phyloP scores from a whole-genome alignment of 371 early-diverging fungal genomes.

The Gilbertella persicaria region DNA sequence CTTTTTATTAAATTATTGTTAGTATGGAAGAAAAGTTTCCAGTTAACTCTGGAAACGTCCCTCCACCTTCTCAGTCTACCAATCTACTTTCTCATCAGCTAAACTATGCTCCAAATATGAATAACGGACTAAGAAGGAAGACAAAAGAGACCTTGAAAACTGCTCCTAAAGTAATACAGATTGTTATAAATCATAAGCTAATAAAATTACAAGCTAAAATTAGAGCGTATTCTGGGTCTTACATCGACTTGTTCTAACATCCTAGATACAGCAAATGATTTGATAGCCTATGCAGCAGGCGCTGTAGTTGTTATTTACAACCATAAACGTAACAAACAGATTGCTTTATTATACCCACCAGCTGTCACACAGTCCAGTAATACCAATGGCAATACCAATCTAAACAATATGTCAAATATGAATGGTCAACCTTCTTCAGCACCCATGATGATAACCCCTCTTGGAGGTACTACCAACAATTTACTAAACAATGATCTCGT shows the following conservation, averaged over 20 bases:
- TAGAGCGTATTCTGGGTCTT: slow-evolving; percentile 67
- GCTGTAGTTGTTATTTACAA: slow-evolving; percentile 75
- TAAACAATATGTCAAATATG: slow-evolving; percentile 10
- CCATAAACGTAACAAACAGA: slow-evolving; percentile 68
- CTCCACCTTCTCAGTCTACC: slow-evolving; percentile 37
- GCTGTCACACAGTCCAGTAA: slow-evolving; percentile 3
- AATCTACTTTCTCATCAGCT: slow-evolving; percentile 33
- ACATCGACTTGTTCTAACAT: slow-evolving; percentile 60
- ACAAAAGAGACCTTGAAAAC: slow-evolving; percentile 6
- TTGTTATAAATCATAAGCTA: not conserved
- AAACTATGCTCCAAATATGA: slow-evolving; percentile 9
- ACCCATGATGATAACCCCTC: slow-evolving; percentile 8
- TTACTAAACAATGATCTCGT: slow-evolving; percentile 10
- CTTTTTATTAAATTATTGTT: slow-evolving; percentile 5
- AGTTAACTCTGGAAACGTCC: slow-evolving; percentile 51
- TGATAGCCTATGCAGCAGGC: slow-evolving; percentile 79
- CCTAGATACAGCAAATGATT: slow-evolving; percentile 61
- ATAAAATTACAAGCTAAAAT: slow-evolving; percentile 53
- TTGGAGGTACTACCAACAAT: slow-evolving; percentile 7
- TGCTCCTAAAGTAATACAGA: slow-evolving; percentile 9
- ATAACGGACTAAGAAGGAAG: slow-evolving; percentile 21
- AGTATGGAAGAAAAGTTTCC: slow-evolving; percentile 45
- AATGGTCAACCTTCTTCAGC: not conserved
- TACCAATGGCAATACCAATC: slow-evolving; percentile 7
- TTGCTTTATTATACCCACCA: slow-evolving; percentile 62